phyloP scores from a whole-genome alignment of 805 yeast genomes.

The Wickerhamiella bombiphila region DNA sequence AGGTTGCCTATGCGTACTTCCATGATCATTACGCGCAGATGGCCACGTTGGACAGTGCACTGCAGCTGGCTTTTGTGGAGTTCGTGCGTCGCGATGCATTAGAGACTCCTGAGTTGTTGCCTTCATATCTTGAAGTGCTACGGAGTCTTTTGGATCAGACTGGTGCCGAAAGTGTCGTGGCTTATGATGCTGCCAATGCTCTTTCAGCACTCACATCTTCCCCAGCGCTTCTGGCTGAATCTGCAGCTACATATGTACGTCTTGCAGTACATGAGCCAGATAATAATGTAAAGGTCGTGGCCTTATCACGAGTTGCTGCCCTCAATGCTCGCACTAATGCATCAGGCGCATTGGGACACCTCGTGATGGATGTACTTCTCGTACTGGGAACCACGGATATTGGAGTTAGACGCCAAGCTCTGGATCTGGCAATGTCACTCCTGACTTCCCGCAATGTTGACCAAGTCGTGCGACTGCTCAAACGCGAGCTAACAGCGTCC shows the following conservation, averaged over 20 bases:
- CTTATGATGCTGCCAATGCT: constrained; percentile 84
- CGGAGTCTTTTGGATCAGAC: constrained; percentile 48
- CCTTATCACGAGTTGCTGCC: constrained; percentile 70
- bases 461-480: constrained; percentile 80
- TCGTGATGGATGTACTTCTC: constrained; percentile 72
- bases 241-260: constrained; percentile 76
- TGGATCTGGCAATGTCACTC: constrained; percentile 67
- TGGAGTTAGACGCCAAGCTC: constrained; percentile 79
- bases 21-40: constrained; percentile 51
- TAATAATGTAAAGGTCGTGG: constrained; percentile 85
- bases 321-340: constrained; percentile 54
- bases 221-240: constrained; percentile 53
- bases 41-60: constrained; percentile 57
- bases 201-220: constrained; percentile 42
- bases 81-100: constrained; percentile 75
- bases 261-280: constrained; percentile 88
- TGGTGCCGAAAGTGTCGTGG: constrained; percentile 38
- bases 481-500: constrained; percentile 75
- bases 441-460: constrained; percentile 82
- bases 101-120: constrained; percentile 45
- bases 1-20: constrained; percentile 66
- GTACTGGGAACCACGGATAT: constrained; percentile 78
- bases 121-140: constrained; percentile 58
- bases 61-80: constrained; percentile 83
- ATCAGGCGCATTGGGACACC: constrained; percentile 74